Base-by-base conservation (phyloP, 164 flowering plant species). In the Pachysandra terminalis region DNA sequence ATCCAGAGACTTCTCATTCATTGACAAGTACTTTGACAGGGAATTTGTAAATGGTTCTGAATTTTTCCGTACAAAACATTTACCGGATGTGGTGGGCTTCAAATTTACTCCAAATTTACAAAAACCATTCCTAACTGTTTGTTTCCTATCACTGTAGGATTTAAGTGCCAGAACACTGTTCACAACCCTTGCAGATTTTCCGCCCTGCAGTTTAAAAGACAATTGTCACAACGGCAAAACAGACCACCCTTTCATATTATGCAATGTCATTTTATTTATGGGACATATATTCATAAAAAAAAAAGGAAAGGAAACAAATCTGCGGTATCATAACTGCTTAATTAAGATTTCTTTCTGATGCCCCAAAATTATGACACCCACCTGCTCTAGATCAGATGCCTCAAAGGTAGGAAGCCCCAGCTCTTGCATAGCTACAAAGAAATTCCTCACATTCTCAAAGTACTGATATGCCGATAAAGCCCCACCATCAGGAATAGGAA, bases 381-480 rank as follows among this genome's bases (percentile, higher is more conserved):
- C 99, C 82, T 93, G 95, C 71, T 91, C 97, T 9, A 96, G 81
- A 85, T 96, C 99, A 72, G 99, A 96, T 32, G 91, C 97, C 80
- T 96, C 99, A 79, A 96, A 96, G 17, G 85, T 81, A 22, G 99
- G 99, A 78, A 96, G 76, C 53, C 96, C 93, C 81, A 93, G 41
- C 68, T 90, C 95, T 78, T 91, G 86, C 65, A 78, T 81, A 28
- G 96, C 93, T 15, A 87, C 96, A 28, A 91, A 87, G 73, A 91
- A 93, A 64, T 96, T 96, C 75, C 98, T 88, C 61, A 91, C 96
- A 71, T 96, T 96, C 72, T 96, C 99, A 76, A 96, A 96, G 71
- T 93, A 96, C 77, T 96, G 99, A 76, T 74, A 96, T 17, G 96
- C 98, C 0, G 97, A 87, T 66, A 96, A 79, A 67, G 99, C 97